Evolutionary conservation across 805 yeast genomes (phyloP), one percentile per base, ranked within the genome.

Genomic region (Candida dendrica): DNA sequence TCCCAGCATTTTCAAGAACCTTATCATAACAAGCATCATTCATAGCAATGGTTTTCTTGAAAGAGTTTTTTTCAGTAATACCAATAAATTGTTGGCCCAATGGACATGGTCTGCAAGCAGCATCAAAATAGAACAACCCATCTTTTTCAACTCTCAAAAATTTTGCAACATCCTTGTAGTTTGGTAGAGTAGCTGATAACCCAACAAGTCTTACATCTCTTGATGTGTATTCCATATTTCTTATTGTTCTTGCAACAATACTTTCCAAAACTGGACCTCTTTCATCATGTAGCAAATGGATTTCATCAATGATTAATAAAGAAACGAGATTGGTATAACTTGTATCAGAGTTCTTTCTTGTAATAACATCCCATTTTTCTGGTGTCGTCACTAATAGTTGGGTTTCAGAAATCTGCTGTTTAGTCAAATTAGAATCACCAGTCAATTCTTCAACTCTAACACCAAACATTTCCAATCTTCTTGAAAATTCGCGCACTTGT

Each of bases 351-450:
- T 73, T 71, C 54, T 91, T 91, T 64, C 98, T 74, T 1, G 96
- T 90, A 14, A 90, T 81, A 17, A 93, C 86, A 64, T 93, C 98
- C 98, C 98, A 91, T 56, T 90, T 91, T 57, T 93, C 98, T 0
- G 98, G 98, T 0, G 98, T 91, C 0, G 96, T 86, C 1, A 91
- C 95, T 38, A 91, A 65, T 5, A 91, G 63, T 52, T 91, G 96
- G 0, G 96, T 84, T 36, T 80, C 80, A 2, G 73, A 61, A 26
- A 91, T 80, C 58, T 91, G 95, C 46, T 75, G 79, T 51, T 77
- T 81, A 2, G 89, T 79, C 44, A 91, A 63, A 40, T 80, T 77
- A 9, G 88, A 76, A 53, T 91, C 98, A 55, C 98, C 98, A 2
- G 97, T 88, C 42, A 91, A 69, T 61, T 91, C 98, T 38, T 79